Evolutionary conservation across 2,329 filamentous ascomycete genomes (phyloP), one percentile per base, ranked within the genome.

Genomic region (Phialophora verrucosa): DNA sequence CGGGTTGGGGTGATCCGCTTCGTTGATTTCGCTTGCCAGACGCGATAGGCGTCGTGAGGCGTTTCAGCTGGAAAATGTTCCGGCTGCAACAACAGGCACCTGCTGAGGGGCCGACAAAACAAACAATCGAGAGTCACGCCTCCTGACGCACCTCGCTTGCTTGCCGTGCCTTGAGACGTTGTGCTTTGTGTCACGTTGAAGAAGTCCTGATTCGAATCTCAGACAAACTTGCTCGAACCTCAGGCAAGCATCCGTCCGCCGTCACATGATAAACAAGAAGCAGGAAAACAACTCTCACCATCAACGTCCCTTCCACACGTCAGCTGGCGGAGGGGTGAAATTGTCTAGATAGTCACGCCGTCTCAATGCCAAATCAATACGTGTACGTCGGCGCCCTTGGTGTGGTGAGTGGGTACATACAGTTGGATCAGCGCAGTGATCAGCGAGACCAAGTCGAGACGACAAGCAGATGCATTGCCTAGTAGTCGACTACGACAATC

Each of bases 1-100:
- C 23, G 49, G 49, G 20, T 51, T 51, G 49, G 31, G 27, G 31
- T 54, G 59, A 61, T 61, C 59, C 59, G 59, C 59, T 61, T 61
- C 44, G 59, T 23, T 61, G 47, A 61, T 61, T 25, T 61, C 59
- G 50, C 38, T 38, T 61, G 32, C 29, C 31, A 44, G 59, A 38
- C 59, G 59, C 59, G 59, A 61, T 38, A 31, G 27, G 57, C 42
- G 57, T 50, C 31, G 57, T 50, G 47, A 53, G 44, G 58, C 58
- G 58, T 61, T 61, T 61, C 59, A 61, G 59, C 14, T 25, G 59
- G 17, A 29, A 61, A 50, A 54, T 53, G 14, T 47, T 27, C 31
- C 31, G 38, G 14, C 59, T 31, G 23, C 23, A 38, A 11, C 59
- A 10, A 8, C 31, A 59, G 38, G 42, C 44, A 50, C 38, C 17